Evolutionary conservation across 139 green algal species (phyloP), one percentile per base, ranked within the genome.

Genomic region (Auxenochlorella protothecoides): DNA sequence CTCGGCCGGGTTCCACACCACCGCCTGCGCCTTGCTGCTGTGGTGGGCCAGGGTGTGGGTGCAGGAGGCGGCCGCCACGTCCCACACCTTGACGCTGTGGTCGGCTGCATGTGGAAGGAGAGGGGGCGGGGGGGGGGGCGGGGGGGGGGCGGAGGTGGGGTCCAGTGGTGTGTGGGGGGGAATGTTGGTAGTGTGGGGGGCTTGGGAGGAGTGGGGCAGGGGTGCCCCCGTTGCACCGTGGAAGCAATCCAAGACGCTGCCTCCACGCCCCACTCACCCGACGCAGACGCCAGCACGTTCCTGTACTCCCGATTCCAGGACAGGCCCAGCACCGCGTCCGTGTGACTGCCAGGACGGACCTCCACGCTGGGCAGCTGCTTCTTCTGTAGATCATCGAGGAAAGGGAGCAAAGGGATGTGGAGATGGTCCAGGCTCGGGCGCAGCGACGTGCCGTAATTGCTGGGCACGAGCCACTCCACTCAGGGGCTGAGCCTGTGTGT

Each of bases 1-100:
- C 78, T 98, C 89, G 3, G 75, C 79, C 0, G 92, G 90, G 80
- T 97, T 97, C 94, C 94, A 99, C 2, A 83, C 84, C 70, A 98
- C 89, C 14, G 92, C 84, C 78, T 99, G 94, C 61, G 97, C 92
- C 84, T 98, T 99, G 83, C 78, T 81, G 3, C 64, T 85, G 85
- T 99, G 94, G 74, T 96, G 89, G 27, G 12, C 85, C 63, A 98
- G 81, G 55, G 94, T 99, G 70, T 89, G 79, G 72, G 87, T 78
- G 73, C 79, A 89, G 56, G 77, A 16, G 51, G 78, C 68, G 51
- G 68, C 78, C 0, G 78, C 66, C 55, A 96, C 53, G 68, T 96
- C 89, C 89, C 89, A 96, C 53, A 93, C 81, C 85, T 98, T 98
- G 65, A 96, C 85, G 4, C 85, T 94, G 8, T 74, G 66, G 81